Conservation (phyloP, 1,284 basidiomycete species). For the Irpex sp. region DNA sequence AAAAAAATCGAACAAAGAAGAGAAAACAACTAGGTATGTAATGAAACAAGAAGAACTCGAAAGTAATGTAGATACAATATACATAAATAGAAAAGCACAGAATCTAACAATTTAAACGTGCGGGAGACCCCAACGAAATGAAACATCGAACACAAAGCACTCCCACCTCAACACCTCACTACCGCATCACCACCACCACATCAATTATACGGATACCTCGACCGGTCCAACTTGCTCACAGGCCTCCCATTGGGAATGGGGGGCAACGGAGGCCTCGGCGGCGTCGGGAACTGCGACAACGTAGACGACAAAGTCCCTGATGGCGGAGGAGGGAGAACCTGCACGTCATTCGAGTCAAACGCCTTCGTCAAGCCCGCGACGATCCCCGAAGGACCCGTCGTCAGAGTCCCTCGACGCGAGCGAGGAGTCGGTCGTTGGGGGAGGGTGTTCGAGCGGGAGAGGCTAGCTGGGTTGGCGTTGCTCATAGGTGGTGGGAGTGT, state of each 20-base stretch:
- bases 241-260: constrained; percentile 21
- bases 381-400: background rate
- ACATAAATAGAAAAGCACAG: no score
- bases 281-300: constrained; percentile 35
- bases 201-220: constrained; percentile 33
- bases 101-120: no score
- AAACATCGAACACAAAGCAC: no score
- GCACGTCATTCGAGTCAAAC: constrained; percentile 5
- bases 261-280: constrained; percentile 36
- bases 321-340: background rate
- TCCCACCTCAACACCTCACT: no score
- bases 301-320: constrained; percentile 15
- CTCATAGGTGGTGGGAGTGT: background rate
- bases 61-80: background rate
- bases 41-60: background rate
- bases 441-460: constrained; percentile 10
- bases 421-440: constrained; percentile 9
- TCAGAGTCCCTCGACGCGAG: constrained; percentile 4
- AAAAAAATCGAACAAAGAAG: background rate
- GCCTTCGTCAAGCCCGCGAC: constrained; percentile 6
- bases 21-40: background rate
- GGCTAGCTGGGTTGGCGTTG: background rate
- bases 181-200: background rate
- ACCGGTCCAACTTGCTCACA: constrained; percentile 34
- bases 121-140: no score